Base-by-base conservation (phyloP, 106 monocot genomes). In the Iris macrosiphon region DNA sequence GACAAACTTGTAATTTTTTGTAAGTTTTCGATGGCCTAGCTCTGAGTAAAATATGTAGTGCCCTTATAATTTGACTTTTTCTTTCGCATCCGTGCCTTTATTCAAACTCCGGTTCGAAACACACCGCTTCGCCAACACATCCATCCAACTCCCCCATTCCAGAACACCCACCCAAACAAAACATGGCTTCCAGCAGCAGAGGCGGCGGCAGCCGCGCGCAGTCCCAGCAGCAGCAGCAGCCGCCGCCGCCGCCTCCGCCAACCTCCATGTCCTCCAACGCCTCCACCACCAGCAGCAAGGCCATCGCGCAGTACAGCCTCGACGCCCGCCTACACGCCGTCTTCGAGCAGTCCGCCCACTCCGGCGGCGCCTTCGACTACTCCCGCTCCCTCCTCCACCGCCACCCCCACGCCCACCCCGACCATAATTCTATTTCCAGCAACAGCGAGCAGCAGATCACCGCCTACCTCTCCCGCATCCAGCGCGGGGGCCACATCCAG, bases 301-400 rank as follows among this genome's bases (percentile, higher is more conserved):
- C 87, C 24, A 65, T 87, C 41, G 87, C 92, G 7, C 92, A 93
- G 77, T 93, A 83, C 83, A 74, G 83, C 13, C 18, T 77, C 31
- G 92, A 93, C 60, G 92, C 92, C 17, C 83, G 77, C n/a, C 87
- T 93, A 38, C 92, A 93, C 59, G 83, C 87, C 31, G 83, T 83
- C 7, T 93, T 87, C 60, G 92, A 93, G 71, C 77, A 87, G 62
- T 93, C 92, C 17, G 80, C 71, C 56, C 71, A 72, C 57, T 63
- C 80, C 24, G 87, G 88, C 11, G 43, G 40, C 11, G 72, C 73
- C 56, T 84, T 89, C 58, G 79, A 94, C 58, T 89, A 85, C 73
- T 71, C 78, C 16, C 66, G 72, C 18, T 72, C 75, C 19, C 41
- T 75, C 42, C 63, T 55, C 7, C 48, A 57, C 28, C 59, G 64